Conservation (phyloP, 116 monocot genomes). For the Papilionanthe hybrid region DNA sequence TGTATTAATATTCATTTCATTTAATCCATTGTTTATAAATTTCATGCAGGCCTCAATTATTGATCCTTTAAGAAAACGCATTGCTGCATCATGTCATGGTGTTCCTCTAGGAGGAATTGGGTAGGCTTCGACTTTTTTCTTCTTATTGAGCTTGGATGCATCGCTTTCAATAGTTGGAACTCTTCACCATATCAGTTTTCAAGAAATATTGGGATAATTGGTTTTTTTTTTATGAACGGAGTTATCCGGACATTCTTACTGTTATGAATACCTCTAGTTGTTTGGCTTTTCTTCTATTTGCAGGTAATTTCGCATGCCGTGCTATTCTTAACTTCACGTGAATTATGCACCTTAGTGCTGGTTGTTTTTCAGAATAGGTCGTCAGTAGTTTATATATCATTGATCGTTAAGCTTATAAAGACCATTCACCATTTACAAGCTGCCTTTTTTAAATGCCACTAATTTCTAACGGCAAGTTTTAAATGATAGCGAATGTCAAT, state of each 20-base stretch:
- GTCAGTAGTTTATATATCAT: not conserved
- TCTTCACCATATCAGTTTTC: not conserved
- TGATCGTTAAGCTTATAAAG: not conserved
- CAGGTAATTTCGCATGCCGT: not conserved
- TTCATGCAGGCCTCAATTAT: conserved; percentile 39
- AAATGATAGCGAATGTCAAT: too few relatives aligned
- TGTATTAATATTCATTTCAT: not conserved
- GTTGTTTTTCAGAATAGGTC: not conserved
- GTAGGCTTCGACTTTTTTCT: conserved; percentile 17
- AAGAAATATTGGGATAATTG: not conserved
- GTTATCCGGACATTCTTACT: not conserved
- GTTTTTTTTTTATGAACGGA: not conserved
- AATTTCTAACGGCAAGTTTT: not conserved
- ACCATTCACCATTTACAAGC: not conserved
- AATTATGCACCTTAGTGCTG: not conserved
- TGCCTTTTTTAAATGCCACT: not conserved
- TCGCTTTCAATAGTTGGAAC: conserved; percentile 2
- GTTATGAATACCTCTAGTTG: not conserved
- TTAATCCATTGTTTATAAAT: not conserved
- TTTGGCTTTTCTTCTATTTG: not conserved
- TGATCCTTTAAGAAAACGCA: conserved; percentile 44
- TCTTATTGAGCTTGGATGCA: not conserved
- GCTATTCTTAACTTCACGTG: not conserved
- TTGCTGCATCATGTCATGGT: conserved; percentile 41
- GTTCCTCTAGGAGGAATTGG: conserved; percentile 75